phyloP scores from a whole-genome alignment of 1,284 basidiomycete species.

The Cryptococcus sp. region DNA sequence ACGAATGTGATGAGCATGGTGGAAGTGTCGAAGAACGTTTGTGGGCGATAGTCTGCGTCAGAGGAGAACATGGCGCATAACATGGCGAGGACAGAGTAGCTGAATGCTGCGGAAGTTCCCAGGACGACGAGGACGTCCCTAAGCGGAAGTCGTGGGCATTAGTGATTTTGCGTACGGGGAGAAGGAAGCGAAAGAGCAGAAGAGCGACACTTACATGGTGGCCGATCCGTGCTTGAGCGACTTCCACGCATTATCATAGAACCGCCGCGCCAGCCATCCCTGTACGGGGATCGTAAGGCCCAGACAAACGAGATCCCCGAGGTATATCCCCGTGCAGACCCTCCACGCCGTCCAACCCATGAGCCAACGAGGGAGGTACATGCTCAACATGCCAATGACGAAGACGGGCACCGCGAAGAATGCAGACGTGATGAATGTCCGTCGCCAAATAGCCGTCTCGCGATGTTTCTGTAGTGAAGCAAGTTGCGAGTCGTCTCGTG shows the following conservation, averaged over 20 bases:
- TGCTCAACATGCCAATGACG: slow-evolving; percentile 85
- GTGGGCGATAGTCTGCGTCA: slow-evolving; percentile 68
- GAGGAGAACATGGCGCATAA: slow-evolving; percentile 63
- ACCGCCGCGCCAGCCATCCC: slow-evolving; percentile 84
- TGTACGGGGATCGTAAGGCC: slow-evolving; percentile 89
- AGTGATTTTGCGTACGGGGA: background rate
- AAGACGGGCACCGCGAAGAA: slow-evolving; percentile 90
- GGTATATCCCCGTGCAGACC: slow-evolving; percentile 68
- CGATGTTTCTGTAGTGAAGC: slow-evolving; percentile 87
- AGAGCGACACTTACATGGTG: slow-evolving; percentile 58
- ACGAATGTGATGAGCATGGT: slow-evolving; percentile 99
- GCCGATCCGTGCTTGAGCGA: slow-evolving; percentile 84
- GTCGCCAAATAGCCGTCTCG: slow-evolving; percentile 87
- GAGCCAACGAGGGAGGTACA: slow-evolving; percentile 58
- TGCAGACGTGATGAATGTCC: slow-evolving; percentile 74
- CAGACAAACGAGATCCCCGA: slow-evolving; percentile 81
- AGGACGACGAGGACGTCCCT: slow-evolving; percentile 97
- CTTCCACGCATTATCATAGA: slow-evolving; percentile 89
- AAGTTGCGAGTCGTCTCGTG: slow-evolving; percentile 67
- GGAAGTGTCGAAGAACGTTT: slow-evolving; percentile 97
- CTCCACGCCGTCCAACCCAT: slow-evolving; percentile 52
- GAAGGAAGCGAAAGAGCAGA: too few relatives aligned
- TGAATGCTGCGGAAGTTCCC: slow-evolving; percentile 90
- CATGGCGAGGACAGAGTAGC: slow-evolving; percentile 80
- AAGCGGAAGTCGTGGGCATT: slow-evolving; percentile 1